Percentiles rank a stretch among this genome's conserved stretches.
These are phyloP conservation scores for Suhomyces xylopsoci DNA, from an alignment of 805 yeast genomes.

Conservation along the genomic window DNA sequence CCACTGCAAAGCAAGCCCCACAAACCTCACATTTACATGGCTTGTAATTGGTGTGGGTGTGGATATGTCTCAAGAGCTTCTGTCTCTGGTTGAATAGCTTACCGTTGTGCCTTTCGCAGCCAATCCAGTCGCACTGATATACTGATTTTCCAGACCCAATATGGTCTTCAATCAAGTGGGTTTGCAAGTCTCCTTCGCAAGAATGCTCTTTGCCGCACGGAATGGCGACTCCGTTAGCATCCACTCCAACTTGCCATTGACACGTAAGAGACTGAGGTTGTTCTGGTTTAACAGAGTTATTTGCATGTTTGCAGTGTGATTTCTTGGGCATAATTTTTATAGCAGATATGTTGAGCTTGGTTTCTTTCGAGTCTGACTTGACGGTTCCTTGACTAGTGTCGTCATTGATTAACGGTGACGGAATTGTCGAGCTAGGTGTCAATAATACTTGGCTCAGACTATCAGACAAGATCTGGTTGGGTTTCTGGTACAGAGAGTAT, in stretches of 20 bases:
- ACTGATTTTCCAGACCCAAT: constrained; percentile 68
- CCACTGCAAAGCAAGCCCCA: constrained; percentile 69
- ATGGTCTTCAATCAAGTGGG: constrained; percentile 67
- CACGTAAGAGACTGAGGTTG: constrained; percentile 38
- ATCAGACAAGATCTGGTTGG: not conserved
- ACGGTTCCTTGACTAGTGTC: not conserved
- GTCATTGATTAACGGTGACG: constrained; percentile 8
- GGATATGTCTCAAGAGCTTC: constrained; percentile 80
- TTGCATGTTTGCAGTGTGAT: not conserved
- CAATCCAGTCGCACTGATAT: constrained; percentile 75
- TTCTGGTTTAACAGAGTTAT: not conserved
- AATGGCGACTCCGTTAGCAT: constrained; percentile 25
- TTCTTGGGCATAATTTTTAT: constrained; percentile 31
- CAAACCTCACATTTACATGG: constrained; percentile 76
- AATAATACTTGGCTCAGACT: constrained; percentile 4
- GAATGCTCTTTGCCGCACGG: constrained; percentile 52
- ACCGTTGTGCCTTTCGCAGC: constrained; percentile 60
- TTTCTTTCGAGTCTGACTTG: not conserved
- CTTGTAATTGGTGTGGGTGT: constrained; percentile 80
- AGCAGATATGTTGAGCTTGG: constrained; percentile 29
- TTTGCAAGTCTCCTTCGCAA: constrained; percentile 60
- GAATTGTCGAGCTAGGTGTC: constrained; percentile 9
- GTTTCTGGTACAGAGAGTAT: not conserved
- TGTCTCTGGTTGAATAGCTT: constrained; percentile 77
- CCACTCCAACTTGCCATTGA: constrained; percentile 37